Evolutionary conservation across 345 rosid genomes (phyloP).

Genomic region (Acer campestre): DNA sequence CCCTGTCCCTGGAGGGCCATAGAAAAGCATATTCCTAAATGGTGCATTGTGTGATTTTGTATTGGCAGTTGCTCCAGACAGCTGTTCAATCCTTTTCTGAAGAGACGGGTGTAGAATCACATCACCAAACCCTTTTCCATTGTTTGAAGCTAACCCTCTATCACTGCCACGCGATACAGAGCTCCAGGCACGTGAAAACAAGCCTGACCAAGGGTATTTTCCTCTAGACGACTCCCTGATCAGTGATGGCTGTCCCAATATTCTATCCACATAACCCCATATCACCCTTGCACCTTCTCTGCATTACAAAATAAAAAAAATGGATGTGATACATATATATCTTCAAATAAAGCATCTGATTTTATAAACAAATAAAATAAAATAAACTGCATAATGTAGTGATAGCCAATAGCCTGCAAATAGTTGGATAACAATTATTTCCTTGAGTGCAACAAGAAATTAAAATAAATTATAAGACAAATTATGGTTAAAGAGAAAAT

Average conservation of each 20-base stretch:
- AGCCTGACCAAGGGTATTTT: conserved; percentile 97
- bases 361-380: not conserved
- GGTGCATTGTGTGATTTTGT: conserved; percentile 97
- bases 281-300: conserved; percentile 99
- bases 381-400: not conserved
- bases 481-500: not conserved
- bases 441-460: not conserved
- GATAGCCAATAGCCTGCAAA: not conserved
- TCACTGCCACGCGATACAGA: conserved; percentile 44
- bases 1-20: conserved; percentile 99
- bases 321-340: conserved; percentile 3
- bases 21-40: conserved; percentile 90
- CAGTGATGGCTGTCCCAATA: conserved; percentile 96
- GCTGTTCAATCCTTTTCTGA: conserved; percentile 80
- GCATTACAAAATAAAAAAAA: conserved; percentile 27
- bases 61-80: conserved; percentile 91
- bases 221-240: conserved; percentile 98
- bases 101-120: conserved; percentile 91
- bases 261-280: conserved; percentile 97
- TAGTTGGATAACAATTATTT: not conserved
- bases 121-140: conserved; percentile 86
- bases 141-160: conserved; percentile 50
- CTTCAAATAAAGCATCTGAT: not conserved
- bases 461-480: not conserved
- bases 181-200: conserved; percentile 46